Percentiles rank a stretch among this genome's conserved stretches.
Conservation (phyloP, 768 basidiomycete genomes). For the Trametes villosa region DNA sequence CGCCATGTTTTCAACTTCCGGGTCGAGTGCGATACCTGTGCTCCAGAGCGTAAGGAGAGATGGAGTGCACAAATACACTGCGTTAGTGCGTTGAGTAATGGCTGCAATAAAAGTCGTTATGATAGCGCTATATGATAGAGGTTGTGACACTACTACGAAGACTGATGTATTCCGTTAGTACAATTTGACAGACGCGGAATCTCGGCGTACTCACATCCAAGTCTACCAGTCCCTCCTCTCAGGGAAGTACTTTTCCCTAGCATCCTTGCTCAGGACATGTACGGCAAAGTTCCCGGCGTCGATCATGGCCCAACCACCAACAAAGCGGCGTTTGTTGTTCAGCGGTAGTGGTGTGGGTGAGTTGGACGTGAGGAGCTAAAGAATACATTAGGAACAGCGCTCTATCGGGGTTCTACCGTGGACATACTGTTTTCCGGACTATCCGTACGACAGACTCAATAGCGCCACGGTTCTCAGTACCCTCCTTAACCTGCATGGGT, state of each 20-base stretch:
- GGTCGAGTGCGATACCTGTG: no score
- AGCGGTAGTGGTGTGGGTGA: constrained; percentile 66
- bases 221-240: constrained; percentile 27
- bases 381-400: no score
- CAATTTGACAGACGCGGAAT: no score
- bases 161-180: no score
- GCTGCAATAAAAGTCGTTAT: no score
- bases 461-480: constrained; percentile 77
- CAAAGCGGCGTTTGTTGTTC: constrained; percentile 61
- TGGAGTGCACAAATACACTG: no score
- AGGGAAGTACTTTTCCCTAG: constrained; percentile 70
- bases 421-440: constrained; percentile 57
- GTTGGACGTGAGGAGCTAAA: constrained; percentile 58
- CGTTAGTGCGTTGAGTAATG: no score
- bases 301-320: constrained; percentile 83
- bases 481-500: constrained; percentile 75
- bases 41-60: no score
- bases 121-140: no score
- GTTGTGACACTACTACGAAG: no score
- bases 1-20: no score
- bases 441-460: constrained; percentile 75
- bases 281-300: constrained; percentile 83
- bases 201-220: background rate
- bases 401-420: no score
- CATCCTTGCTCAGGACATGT: constrained; percentile 70